Conservation (phyloP, 257 asterid species). For the Solanum boliviense region DNA sequence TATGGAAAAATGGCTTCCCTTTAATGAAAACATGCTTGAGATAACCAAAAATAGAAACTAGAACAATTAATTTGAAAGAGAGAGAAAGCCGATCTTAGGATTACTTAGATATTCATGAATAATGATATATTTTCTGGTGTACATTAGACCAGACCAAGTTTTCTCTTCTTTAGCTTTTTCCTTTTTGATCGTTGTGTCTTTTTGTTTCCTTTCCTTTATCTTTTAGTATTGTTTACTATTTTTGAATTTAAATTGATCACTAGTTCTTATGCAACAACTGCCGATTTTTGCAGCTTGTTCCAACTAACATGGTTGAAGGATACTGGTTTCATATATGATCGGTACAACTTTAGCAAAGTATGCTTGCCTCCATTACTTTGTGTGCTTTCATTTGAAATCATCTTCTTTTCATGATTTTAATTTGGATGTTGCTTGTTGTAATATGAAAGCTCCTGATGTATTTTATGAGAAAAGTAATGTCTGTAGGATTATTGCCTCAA, state of each 20-base stretch:
- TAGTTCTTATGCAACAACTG: conserved; percentile 9
- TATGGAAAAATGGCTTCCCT: neutral
- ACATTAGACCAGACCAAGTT: neutral
- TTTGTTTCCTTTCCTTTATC: neutral
- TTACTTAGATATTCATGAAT: neutral
- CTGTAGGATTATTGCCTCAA: neutral
- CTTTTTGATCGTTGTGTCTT: neutral
- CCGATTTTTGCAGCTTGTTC: conserved; percentile 75
- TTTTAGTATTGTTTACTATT: neutral
- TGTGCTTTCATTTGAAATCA: neutral
- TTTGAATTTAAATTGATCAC: conserved; percentile 1
- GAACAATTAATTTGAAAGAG: neutral
- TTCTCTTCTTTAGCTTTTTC: neutral
- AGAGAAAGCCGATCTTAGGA: neutral
- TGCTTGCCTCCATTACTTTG: conserved; percentile 14
- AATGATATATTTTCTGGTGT: neutral
- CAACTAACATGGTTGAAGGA: conserved; percentile 81
- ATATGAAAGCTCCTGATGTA: neutral
- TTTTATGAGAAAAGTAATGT: neutral
- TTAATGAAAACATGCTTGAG: neutral
- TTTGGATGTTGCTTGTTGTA: neutral
- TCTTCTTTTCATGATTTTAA: neutral
- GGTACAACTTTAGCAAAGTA: conserved; percentile 60
- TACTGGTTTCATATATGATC: conserved; percentile 82
- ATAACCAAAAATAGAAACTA: neutral